A percentile compares a stretch with the other conserved stretches of the same genome.
Conservation (phyloP, 345 rosid species). For the Clausena lansium region DNA sequence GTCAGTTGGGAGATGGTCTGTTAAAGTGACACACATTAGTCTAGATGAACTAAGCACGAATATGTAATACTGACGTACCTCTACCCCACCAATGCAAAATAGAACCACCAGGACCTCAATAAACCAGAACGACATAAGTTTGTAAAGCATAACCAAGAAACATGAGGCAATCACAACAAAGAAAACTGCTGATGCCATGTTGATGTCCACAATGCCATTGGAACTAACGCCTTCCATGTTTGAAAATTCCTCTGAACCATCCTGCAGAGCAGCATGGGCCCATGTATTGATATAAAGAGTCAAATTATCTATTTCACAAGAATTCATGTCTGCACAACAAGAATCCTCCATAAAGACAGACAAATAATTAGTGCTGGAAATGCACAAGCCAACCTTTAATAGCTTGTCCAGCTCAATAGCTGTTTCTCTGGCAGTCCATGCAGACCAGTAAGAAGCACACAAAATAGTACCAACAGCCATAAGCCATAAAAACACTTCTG, state of each 20-base stretch:
- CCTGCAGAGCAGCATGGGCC: constrained; percentile 44
- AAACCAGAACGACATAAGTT: constrained; percentile 93
- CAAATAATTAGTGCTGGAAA: background rate
- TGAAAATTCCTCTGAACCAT: constrained; percentile 59
- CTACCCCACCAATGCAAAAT: constrained; percentile 94
- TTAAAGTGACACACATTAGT: background rate
- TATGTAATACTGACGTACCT: constrained; percentile 48
- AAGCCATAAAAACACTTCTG: constrained; percentile 98
- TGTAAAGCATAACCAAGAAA: constrained; percentile 96
- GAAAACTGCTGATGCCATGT: constrained; percentile 64
- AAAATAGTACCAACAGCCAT: constrained; percentile 95
- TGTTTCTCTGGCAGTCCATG: constrained; percentile 86
- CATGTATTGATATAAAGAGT: background rate
- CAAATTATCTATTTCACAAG: constrained; percentile 7
- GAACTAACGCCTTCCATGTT: constrained; percentile 47
- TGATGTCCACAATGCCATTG: constrained; percentile 72
- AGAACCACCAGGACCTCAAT: constrained; percentile 86
- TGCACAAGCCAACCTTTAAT: constrained; percentile 55
- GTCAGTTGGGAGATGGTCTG: background rate
- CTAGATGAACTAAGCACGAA: background rate
- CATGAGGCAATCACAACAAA: constrained; percentile 94
- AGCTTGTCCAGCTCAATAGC: constrained; percentile 89
- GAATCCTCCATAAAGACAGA: background rate
- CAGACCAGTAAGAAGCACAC: constrained; percentile 96
- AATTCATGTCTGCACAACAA: background rate